Percentiles rank a stretch among this genome's conserved stretches.
phyloP scores from a whole-genome alignment of 139 green algal genomes.

The Astrephomene gubernaculifera region DNA sequence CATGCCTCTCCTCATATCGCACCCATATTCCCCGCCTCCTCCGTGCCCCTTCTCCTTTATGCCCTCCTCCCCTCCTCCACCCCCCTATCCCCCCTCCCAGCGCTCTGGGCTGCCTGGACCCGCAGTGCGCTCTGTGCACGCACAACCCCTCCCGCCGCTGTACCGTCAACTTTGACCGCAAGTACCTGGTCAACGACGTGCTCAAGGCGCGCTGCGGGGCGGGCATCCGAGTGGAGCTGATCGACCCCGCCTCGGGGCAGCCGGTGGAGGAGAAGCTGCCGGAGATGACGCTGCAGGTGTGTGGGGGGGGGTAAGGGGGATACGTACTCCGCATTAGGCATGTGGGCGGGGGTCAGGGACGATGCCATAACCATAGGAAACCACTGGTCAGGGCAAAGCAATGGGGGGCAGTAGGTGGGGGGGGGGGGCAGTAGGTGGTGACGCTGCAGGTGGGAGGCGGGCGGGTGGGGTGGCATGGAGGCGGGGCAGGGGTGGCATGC shows the following conservation, averaged over 20 bases:
- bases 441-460: too few relatives aligned
- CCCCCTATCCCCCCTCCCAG: too few relatives aligned
- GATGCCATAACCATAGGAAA: background rate
- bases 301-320: background rate
- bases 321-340: background rate
- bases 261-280: slow-evolving; percentile 76
- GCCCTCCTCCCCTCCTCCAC: too few relatives aligned
- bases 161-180: slow-evolving; percentile 84
- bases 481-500: too few relatives aligned
- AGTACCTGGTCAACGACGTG: slow-evolving; percentile 90
- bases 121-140: slow-evolving; percentile 88
- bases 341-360: background rate
- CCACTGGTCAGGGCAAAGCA: too few relatives aligned
- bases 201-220: slow-evolving; percentile 82
- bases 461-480: too few relatives aligned
- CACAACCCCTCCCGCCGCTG: slow-evolving; percentile 89
- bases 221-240: slow-evolving; percentile 86
- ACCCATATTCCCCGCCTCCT: too few relatives aligned
- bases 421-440: too few relatives aligned
- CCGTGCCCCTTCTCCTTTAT: too few relatives aligned
- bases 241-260: slow-evolving; percentile 79
- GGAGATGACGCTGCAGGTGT: slow-evolving; percentile 78
- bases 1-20: too few relatives aligned
- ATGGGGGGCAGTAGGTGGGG: too few relatives aligned
- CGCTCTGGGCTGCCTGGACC: slow-evolving; percentile 86